Conservation (phyloP, 306 rosid species). For the Cyamopsis tetragonoloba region DNA sequence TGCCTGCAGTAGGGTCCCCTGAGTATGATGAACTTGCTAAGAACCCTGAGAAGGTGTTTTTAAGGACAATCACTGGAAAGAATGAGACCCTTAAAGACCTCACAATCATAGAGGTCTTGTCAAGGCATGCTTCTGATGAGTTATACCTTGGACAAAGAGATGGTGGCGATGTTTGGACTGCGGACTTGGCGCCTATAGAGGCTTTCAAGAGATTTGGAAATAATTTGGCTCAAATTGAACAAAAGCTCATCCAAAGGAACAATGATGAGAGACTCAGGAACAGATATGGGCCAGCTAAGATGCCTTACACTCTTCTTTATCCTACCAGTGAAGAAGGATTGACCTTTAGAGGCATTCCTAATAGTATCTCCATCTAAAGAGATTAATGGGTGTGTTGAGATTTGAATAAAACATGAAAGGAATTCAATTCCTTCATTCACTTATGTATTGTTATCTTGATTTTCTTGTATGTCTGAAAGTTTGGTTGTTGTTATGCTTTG, state of each 20-base stretch:
- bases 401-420: neutral
- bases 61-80: slow-evolving; percentile 57
- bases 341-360: slow-evolving; percentile 71
- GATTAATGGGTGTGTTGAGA: neutral
- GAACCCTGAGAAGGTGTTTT: slow-evolving; percentile 37
- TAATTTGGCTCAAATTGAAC: slow-evolving; percentile 24
- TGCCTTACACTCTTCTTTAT: slow-evolving; percentile 76
- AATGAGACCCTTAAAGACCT: slow-evolving; percentile 42
- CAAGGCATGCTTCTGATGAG: slow-evolving; percentile 62
- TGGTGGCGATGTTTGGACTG: slow-evolving; percentile 29
- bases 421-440: neutral
- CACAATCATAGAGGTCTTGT: slow-evolving; percentile 55
- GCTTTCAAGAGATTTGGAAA: slow-evolving; percentile 34
- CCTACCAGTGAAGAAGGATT: slow-evolving; percentile 64
- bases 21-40: slow-evolving; percentile 51
- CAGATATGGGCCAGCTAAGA: slow-evolving; percentile 53
- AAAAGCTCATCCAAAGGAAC: slow-evolving; percentile 25
- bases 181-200: neutral
- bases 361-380: slow-evolving; percentile 53
- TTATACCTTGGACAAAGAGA: slow-evolving; percentile 51
- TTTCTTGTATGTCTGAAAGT: neutral
- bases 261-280: slow-evolving; percentile 33
- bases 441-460: neutral
- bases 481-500: neutral
- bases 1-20: slow-evolving; percentile 52